These are phyloP conservation scores for Bipolaris cookei DNA, from an alignment of 2,329 filamentous ascomycete species.

Conservation along the genomic window DNA sequence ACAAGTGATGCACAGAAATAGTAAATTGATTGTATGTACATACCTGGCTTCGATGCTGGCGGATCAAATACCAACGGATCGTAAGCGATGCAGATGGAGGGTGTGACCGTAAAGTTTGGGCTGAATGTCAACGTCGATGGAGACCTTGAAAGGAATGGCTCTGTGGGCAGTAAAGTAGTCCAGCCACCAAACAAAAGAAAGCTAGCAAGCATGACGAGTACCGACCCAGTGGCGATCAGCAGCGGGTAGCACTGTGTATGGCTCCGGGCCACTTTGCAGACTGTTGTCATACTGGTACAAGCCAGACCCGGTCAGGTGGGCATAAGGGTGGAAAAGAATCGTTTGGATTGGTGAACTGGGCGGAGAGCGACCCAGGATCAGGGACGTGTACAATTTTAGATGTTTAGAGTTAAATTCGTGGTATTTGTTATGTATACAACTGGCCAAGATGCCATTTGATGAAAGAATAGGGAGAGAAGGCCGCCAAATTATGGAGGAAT, in stretches of 20 bases:
- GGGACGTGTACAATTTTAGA: not conserved
- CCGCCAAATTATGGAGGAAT: conserved; percentile 12
- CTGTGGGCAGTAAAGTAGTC: conserved; percentile 9
- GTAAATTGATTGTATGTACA: not conserved
- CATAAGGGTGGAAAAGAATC: conserved; percentile 7
- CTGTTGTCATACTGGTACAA: conserved; percentile 27
- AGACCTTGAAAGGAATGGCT: conserved; percentile 2
- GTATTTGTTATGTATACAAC: conserved; percentile 1
- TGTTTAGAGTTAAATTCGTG: not conserved
- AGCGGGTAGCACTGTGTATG: conserved; percentile 33
- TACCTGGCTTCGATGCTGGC: conserved; percentile 12
- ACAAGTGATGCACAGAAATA: not conserved
- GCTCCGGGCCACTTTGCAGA: conserved; percentile 28
- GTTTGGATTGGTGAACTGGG: conserved; percentile 1
- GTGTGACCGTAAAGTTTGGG: conserved; percentile 1
- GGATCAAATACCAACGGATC: conserved; percentile 9
- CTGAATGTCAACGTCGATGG: conserved; percentile 3
- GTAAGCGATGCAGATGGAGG: conserved; percentile 1
- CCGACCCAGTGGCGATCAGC: conserved; percentile 25
- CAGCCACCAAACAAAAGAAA: conserved; percentile 29
- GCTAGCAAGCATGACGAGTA: conserved; percentile 28
- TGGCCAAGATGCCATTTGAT: not conserved
- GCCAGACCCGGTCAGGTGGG: conserved; percentile 9
- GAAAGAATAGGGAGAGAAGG: conserved; percentile 11
- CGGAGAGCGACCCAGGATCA: not conserved